phyloP scores from a whole-genome alignment of 352 stramenopile species.

The Globisporangium cystogenes region DNA sequence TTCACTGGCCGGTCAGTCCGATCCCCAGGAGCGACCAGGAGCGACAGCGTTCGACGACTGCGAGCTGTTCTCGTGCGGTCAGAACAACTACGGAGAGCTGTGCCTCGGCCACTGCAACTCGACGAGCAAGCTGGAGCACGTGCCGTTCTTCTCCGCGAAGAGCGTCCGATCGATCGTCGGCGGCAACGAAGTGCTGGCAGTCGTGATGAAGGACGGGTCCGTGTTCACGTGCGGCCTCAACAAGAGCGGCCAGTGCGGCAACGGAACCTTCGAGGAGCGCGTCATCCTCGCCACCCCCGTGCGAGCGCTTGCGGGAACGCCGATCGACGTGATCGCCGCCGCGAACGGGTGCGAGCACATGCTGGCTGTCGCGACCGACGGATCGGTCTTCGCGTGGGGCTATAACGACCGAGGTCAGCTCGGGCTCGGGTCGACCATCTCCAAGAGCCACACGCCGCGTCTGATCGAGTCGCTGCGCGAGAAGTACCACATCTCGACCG shows the following conservation, averaged over 20 bases:
- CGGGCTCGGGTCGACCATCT: conserved; percentile 78
- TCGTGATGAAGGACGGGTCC: conserved; percentile 78
- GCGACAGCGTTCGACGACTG: conserved; percentile 66
- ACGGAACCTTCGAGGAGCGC: conserved; percentile 84
- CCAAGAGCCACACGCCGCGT: conserved; percentile 79
- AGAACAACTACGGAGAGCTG: conserved; percentile 89
- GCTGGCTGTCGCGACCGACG: conserved; percentile 72
- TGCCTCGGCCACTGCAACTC: conserved; percentile 85
- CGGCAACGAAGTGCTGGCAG: conserved; percentile 82
- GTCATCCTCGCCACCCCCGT: conserved; percentile 74
- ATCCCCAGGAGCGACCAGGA: conserved; percentile 7
- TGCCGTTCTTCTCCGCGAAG: conserved; percentile 81
- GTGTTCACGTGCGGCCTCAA: conserved; percentile 84
- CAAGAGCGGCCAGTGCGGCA: conserved; percentile 86
- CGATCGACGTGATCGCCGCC: conserved; percentile 67
- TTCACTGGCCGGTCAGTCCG: background rate
- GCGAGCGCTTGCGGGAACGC: conserved; percentile 51
- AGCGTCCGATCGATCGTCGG: conserved; percentile 61
- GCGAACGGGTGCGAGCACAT: conserved; percentile 87
- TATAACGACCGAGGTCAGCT: conserved; percentile 87
- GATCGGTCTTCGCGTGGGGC: conserved; percentile 79
- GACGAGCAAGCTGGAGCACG: conserved; percentile 80
- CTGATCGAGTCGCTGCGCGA: conserved; percentile 80
- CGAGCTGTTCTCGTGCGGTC: conserved; percentile 82
- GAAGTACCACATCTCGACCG: conserved; percentile 72